Percentiles rank a stretch among this genome's conserved stretches.
Evolutionary conservation across 257 asterid genomes (phyloP).

Genomic region (Plantago elongata): DNA sequence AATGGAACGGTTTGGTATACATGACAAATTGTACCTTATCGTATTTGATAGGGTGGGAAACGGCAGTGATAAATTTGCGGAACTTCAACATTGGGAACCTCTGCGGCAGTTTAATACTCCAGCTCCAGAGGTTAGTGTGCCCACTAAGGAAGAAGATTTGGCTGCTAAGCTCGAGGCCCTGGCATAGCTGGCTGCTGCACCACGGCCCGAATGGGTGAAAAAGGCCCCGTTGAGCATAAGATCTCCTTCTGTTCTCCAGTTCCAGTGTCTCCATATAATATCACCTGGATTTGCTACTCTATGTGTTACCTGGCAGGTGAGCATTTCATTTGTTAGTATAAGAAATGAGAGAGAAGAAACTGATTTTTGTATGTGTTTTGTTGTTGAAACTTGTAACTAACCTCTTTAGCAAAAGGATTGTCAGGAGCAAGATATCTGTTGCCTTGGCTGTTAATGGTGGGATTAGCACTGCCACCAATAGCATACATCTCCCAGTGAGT

Average conservation of each 20-base stretch:
- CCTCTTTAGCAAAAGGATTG: conserved; percentile 84
- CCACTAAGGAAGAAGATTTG: conserved; percentile 67
- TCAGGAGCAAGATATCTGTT: conserved; percentile 79
- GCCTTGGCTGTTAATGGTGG: conserved; percentile 95
- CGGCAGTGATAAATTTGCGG: background rate
- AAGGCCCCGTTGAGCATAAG: conserved; percentile 88
- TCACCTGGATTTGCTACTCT: conserved; percentile 38
- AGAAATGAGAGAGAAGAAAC: background rate
- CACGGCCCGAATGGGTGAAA: conserved; percentile 67
- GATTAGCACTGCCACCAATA: conserved; percentile 92
- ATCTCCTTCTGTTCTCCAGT: conserved; percentile 95
- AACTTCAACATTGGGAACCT: conserved; percentile 47
- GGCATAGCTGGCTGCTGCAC: conserved; percentile 67
- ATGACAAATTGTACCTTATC: background rate
- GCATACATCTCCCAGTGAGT: conserved; percentile 96
- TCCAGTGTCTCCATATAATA: conserved; percentile 67
- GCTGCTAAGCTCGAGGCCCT: conserved; percentile 86
- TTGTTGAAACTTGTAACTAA: background rate
- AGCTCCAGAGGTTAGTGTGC: conserved; percentile 56
- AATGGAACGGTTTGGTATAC: conserved; percentile 4
- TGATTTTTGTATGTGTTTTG: background rate
- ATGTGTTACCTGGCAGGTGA: conserved; percentile 55
- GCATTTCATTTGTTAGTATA: background rate
- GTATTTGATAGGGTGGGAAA: background rate
- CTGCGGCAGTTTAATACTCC: conserved; percentile 66